phyloP scores from a whole-genome alignment of 176 grass and related monocot species.

The Pontederia paniculata region DNA sequence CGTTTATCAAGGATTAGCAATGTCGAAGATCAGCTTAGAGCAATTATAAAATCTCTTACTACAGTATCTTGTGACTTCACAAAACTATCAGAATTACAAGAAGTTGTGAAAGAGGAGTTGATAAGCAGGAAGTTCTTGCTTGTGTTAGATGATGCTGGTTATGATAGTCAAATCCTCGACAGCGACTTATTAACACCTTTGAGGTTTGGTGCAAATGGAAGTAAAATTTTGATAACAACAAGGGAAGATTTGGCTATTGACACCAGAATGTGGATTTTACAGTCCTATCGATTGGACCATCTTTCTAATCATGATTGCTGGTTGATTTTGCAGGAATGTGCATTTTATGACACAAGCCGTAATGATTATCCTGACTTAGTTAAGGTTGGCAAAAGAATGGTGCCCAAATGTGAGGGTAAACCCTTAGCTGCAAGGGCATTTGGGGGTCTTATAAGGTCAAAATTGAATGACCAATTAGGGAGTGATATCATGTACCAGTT shows the following conservation, averaged over 20 bases:
- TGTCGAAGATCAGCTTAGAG: too few species aligned
- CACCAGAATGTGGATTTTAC: neutral
- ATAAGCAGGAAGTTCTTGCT: neutral
- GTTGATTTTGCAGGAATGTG: constrained; percentile 8
- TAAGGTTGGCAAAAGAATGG: constrained; percentile 10
- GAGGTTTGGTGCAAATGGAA: neutral
- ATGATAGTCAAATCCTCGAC: neutral
- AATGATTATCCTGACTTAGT: constrained; percentile 11
- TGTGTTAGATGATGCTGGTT: constrained; percentile 34
- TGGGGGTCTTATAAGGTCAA: constrained; percentile 1
- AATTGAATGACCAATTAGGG: neutral
- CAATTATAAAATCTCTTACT: too few species aligned
- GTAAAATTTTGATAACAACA: constrained; percentile 11
- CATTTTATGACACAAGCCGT: neutral
- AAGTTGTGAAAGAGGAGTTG: neutral
- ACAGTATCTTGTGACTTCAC: too few species aligned
- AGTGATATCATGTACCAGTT: constrained; percentile 9
- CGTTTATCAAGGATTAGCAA: too few species aligned
- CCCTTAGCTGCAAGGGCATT: constrained; percentile 26
- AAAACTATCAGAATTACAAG: neutral
- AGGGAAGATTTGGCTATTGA: neutral
- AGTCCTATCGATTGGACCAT: neutral
- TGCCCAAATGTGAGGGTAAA: neutral
- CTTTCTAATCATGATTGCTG: constrained; percentile 6
- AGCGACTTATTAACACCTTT: neutral